Evolutionary conservation across 257 asterid genomes (phyloP), one percentile per base, ranked within the genome.

Genomic region (Penstemon barbatus): DNA sequence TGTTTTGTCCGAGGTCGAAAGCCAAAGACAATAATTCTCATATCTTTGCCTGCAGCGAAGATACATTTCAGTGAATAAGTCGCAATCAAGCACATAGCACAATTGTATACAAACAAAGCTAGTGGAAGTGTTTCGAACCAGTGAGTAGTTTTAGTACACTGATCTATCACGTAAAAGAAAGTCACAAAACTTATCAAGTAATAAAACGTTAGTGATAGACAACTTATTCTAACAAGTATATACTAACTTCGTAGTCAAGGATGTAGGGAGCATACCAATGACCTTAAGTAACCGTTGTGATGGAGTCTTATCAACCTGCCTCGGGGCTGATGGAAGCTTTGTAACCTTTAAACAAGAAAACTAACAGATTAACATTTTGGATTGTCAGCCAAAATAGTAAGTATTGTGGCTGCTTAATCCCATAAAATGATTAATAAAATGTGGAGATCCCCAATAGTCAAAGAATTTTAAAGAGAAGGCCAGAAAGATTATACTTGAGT

Each of bases 1-100:
- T 90, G 97, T 82, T 85, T 88, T 44, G 99, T 88, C 73, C 92
- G 86, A 71, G 99, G 92, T 64, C 91, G 95, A 84, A 93, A 93
- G 48, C 97, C 94, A 71, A 86, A 93, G 59, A 93, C 97, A 72
- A 93, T 84, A 37, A 85, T 87, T 77, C 99, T 86, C 97, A 93
- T 86, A 80, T 93, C 99, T 79, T 88, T 93, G 71, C 97, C 98
- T 92, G 95, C 79, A 80, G 65, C 57, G 66, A 73, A 15, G 57
- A 57, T 48, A 55, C 18, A 58, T 73, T 53, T 8, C 64, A 66
- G 49, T 59, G 42, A 66, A 68, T 49, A 59, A 60, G 69, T 50
- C 43, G 59, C 69, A 75, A 65, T 52, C 57, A 70, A 45, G 44
- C 44, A 46, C 61, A 65, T 44, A 11, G 38, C 69, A 46, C 65